Percentiles rank a stretch among this genome's conserved stretches.
These are phyloP conservation scores for Sanguinoderma infundibulare DNA, from an alignment of 1,284 basidiomycete species.

Conservation along the genomic window DNA sequence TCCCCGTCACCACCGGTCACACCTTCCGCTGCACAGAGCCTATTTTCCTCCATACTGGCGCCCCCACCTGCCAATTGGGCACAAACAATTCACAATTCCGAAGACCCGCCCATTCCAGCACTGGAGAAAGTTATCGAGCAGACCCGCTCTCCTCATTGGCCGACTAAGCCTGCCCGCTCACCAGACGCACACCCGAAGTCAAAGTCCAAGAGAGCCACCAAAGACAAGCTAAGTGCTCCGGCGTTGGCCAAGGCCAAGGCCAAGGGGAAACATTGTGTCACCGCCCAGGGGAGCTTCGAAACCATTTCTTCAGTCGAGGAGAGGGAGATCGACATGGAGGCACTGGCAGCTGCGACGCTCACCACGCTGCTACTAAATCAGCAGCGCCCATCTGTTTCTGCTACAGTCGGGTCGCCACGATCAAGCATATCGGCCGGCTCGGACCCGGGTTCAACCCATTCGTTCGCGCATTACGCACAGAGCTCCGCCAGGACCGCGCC, in stretches of 20 bases:
- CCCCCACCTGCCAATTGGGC: constrained; percentile 75
- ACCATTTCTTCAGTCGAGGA: constrained; percentile 32
- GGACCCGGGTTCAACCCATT: constrained; percentile 54
- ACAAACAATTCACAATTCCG: constrained; percentile 72
- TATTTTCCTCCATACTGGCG: constrained; percentile 75
- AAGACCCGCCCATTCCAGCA: constrained; percentile 68
- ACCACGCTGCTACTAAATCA: constrained; percentile 66
- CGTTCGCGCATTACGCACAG: constrained; percentile 66
- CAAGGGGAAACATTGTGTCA: constrained; percentile 35
- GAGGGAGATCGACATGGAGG: constrained; percentile 78
- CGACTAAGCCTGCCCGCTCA: constrained; percentile 27
- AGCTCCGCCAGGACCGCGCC: constrained; percentile 57
- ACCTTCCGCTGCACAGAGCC: constrained; percentile 53
- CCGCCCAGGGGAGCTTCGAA: constrained; percentile 24
- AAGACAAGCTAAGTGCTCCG: constrained; percentile 38
- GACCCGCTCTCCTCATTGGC: constrained; percentile 31
- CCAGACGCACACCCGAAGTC: constrained; percentile 39
- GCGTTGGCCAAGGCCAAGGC: constrained; percentile 58
- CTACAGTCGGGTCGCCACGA: constrained; percentile 63
- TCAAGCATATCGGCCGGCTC: constrained; percentile 67
- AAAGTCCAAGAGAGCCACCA: constrained; percentile 32
- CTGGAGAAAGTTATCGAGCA: constrained; percentile 40
- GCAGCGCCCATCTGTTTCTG: constrained; percentile 61
- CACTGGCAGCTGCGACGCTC: constrained; percentile 76
- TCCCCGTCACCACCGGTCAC: constrained; percentile 49